Percentiles rank a stretch among this genome's conserved stretches.
Evolutionary conservation across 1,284 basidiomycete genomes (phyloP).

Genomic region (Pseudozyma hubeiensis): DNA sequence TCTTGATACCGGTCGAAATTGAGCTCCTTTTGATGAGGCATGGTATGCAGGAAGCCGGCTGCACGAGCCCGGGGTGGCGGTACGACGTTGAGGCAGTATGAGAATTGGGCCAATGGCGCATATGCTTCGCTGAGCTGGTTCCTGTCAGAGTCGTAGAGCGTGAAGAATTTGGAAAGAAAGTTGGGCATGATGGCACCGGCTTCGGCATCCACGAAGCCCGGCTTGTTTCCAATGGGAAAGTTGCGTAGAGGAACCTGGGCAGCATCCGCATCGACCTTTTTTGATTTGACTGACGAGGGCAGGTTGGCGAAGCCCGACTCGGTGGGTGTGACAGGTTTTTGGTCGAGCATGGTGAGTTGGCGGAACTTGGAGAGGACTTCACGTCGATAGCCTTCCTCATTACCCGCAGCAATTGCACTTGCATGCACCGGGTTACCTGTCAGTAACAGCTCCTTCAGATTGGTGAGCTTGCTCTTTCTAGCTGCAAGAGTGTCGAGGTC

Average conservation of each 20-base stretch:
- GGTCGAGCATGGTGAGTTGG: slow-evolving; percentile 70
- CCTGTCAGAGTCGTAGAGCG: slow-evolving; percentile 83
- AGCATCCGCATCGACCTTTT: slow-evolving; percentile 53
- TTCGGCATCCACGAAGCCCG: slow-evolving; percentile 80
- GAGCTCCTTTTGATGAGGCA: slow-evolving; percentile 84
- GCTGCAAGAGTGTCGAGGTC: slow-evolving; percentile 57
- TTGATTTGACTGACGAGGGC: slow-evolving; percentile 72
- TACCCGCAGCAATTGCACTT: slow-evolving; percentile 76
- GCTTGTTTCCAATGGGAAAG: slow-evolving; percentile 80
- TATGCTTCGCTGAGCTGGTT: slow-evolving; percentile 79
- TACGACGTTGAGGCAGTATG: slow-evolving; percentile 82
- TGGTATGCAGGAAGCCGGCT: slow-evolving; percentile 66
- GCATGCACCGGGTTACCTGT: slow-evolving; percentile 83
- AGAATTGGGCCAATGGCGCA: slow-evolving; percentile 85
- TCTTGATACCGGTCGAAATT: slow-evolving; percentile 78
- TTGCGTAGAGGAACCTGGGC: slow-evolving; percentile 65
- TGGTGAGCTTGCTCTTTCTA: slow-evolving; percentile 41
- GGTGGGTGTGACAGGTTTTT: slow-evolving; percentile 76
- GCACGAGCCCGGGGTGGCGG: slow-evolving; percentile 78
- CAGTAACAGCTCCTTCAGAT: slow-evolving; percentile 77
- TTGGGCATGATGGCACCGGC: slow-evolving; percentile 75
- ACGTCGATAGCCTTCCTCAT: slow-evolving; percentile 72
- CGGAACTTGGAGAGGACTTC: slow-evolving; percentile 54
- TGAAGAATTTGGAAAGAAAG: slow-evolving; percentile 83
- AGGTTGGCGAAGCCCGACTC: slow-evolving; percentile 79